Evolutionary conservation across 177 flowering plant species (phyloP), one percentile per base, ranked within the genome.

Genomic region (Telopea speciosissima): DNA sequence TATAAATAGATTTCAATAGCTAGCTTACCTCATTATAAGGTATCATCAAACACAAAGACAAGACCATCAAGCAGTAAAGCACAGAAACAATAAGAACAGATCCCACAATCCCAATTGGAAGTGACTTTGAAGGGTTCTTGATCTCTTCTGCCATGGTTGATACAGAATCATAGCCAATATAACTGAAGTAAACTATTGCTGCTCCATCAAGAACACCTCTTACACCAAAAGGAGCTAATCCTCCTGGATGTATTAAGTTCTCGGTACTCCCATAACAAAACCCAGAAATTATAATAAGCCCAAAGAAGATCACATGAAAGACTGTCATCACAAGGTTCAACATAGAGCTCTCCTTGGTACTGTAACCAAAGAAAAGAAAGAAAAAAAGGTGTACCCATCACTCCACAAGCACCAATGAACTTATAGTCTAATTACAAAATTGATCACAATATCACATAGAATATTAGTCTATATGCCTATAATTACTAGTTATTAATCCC

Each of bases 131-230:
- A 42, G 97, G 97, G 79, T 83, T 84, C 73, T 72, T 83, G 60
- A 92, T 84, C 81, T 92, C 97, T 77, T 92, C 97, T 26, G 97
- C 97, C 83, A 89, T 77, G 72, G 97, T 92, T n/a, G 97, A 88
- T 49, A 89, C 93, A 0, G 97, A 84, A 74, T 92, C 97, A 63
- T 90, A 92, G 28, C 97, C 97, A 2, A 92, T 85, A 70, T 92
- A 92, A 79, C 97, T 86, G 71, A 92, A 83, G 78, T 90, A 92
- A 63, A 92, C 97, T 12, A 72, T 78, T 25, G 95, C 90, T 65
- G 95, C 90, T 31, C 97, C 97, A 76, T 90, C 79, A 73, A 92
- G 69, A 58, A 92, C 82, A 45, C 95, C 95, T 72, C 76, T 82
- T 28, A 79, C 85, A n/a, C 97, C 97, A 72, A 81, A 86, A 24